Conservation (phyloP, 208 protist species). For the Herpetomonas samuelpessoai region DNA sequence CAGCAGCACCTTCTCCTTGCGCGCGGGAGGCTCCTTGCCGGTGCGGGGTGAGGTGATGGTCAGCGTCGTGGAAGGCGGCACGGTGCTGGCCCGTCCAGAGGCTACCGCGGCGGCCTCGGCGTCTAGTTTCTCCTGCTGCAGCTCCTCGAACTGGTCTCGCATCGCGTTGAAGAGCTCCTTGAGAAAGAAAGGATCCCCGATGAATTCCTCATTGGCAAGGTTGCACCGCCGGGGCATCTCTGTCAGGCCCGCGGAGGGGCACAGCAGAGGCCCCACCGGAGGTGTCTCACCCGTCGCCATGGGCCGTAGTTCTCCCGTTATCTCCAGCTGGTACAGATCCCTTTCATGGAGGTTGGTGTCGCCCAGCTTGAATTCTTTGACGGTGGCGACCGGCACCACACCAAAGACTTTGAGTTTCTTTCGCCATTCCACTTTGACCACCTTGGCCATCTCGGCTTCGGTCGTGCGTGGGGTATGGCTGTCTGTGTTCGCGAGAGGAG, state of each 20-base stretch:
- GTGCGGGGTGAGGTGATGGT: slow-evolving; percentile 23
- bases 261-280: slow-evolving; percentile 44
- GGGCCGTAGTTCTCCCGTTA: slow-evolving; percentile 36
- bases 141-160: slow-evolving; percentile 45
- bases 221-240: not conserved
- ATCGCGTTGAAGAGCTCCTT: slow-evolving; percentile 57
- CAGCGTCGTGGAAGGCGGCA: slow-evolving; percentile 3
- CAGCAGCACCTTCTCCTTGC: slow-evolving; percentile 20
- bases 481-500: not conserved
- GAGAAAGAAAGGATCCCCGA: slow-evolving; percentile 51
- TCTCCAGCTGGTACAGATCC: slow-evolving; percentile 55
- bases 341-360: slow-evolving; percentile 33
- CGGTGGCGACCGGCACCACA: slow-evolving; percentile 25
- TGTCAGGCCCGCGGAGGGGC: slow-evolving; percentile 20
- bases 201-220: slow-evolving; percentile 37
- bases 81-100: not conserved
- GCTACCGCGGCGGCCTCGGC: slow-evolving; percentile 4
- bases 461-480: not conserved
- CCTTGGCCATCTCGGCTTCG: not conserved
- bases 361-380: slow-evolving; percentile 18
- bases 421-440: slow-evolving; percentile 19
- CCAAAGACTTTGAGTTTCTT: slow-evolving; percentile 51
- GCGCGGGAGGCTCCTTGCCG: not conserved
- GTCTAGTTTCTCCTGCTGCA: slow-evolving; percentile 10
- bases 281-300: slow-evolving; percentile 42